Evolutionary conservation across 1,284 basidiomycete genomes (phyloP).

Genomic region (Heterobasidion parviporum): DNA sequence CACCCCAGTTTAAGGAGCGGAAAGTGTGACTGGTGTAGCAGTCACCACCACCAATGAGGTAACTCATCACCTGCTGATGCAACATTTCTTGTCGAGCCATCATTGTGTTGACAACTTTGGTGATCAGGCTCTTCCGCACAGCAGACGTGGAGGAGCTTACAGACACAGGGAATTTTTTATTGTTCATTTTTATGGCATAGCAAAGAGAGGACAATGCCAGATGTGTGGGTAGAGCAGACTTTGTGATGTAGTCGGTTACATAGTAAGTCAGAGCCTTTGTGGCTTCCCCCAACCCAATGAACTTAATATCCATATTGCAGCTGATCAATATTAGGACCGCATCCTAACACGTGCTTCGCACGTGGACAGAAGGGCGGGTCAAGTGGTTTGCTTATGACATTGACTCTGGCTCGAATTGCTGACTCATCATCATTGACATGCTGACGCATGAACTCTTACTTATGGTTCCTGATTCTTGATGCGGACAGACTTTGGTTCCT

Average conservation of each 20-base stretch:
- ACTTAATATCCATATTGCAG: constrained; percentile 14
- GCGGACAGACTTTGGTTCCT: too few relatives aligned
- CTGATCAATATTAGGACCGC: too few relatives aligned
- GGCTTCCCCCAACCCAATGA: constrained; percentile 18
- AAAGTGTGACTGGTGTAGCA: constrained; percentile 1
- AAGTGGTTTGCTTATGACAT: too few relatives aligned
- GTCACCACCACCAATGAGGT: constrained; percentile 3
- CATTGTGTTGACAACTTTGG: constrained; percentile 1
- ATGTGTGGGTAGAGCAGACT: constrained; percentile 14
- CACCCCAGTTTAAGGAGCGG: too few relatives aligned
- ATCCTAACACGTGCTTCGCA: too few relatives aligned
- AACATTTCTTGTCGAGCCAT: constrained; percentile 4
- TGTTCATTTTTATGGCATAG: constrained; percentile 12
- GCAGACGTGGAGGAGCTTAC: background rate
- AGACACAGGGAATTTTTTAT: constrained; percentile 3
- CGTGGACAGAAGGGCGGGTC: too few relatives aligned
- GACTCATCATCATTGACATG: too few relatives aligned
- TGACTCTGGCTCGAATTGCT: too few relatives aligned
- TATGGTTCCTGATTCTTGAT: too few relatives aligned
- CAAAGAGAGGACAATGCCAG: constrained; percentile 13
- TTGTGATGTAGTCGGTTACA: constrained; percentile 23
- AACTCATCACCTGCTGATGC: constrained; percentile 7
- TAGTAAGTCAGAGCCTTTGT: constrained; percentile 22
- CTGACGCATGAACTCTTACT: too few relatives aligned
- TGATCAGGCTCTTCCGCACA: background rate